A percentile compares a stretch with the other conserved stretches of the same genome.
These are phyloP conservation scores for Trichoderma sp. DNA, from an alignment of 2,329 filamentous ascomycete species.

Conservation along the genomic window DNA sequence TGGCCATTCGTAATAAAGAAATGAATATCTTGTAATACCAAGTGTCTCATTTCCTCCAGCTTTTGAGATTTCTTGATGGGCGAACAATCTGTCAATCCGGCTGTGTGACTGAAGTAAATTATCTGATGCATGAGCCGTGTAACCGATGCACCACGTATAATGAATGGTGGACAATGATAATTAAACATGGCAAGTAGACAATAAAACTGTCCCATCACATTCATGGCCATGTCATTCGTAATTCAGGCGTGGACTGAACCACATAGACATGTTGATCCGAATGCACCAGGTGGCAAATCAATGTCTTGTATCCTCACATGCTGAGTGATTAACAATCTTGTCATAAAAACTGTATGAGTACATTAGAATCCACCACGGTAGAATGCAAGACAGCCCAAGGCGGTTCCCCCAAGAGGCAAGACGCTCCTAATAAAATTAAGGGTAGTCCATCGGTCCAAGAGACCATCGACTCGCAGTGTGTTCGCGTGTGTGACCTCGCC, in stretches of 20 bases:
- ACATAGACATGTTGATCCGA: background rate
- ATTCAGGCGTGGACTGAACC: background rate
- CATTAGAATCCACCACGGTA: slow-evolving; percentile 7
- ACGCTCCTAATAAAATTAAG: slow-evolving; percentile 37
- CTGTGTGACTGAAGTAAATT: background rate
- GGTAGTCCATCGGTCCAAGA: slow-evolving; percentile 29
- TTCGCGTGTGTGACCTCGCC: slow-evolving; percentile 25
- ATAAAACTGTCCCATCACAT: background rate
- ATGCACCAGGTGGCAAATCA: background rate
- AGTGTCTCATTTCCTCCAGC: background rate
- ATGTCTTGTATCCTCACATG: background rate
- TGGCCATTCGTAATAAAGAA: background rate
- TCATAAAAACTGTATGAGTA: background rate
- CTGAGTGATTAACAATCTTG: background rate
- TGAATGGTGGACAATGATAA: background rate
- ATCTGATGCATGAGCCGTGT: background rate
- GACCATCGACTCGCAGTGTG: slow-evolving; percentile 23
- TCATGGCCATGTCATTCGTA: background rate
- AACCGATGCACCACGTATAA: background rate
- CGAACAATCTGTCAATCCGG: background rate
- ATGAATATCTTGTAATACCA: background rate
- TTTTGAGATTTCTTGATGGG: background rate
- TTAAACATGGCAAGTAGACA: background rate
- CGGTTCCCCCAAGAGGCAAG: slow-evolving; percentile 35
- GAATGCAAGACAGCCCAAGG: slow-evolving; percentile 29